Conservation (phyloP, 2,329 filamentous ascomycete species). For the Claviceps maximensis region DNA sequence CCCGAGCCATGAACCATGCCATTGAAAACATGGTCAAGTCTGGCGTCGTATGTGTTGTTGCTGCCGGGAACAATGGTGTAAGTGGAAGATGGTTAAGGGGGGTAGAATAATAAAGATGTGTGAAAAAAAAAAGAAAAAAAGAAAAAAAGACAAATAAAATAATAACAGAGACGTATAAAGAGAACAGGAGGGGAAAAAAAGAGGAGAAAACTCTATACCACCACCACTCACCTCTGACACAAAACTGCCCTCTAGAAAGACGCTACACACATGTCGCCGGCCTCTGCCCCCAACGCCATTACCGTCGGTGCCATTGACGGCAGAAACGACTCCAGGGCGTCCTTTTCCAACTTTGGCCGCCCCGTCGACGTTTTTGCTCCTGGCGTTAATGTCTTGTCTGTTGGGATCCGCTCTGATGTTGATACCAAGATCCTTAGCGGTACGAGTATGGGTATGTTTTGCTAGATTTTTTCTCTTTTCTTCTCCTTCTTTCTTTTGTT, state of each 20-base stretch:
- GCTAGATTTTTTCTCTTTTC: neutral
- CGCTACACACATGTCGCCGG: conserved; percentile 37
- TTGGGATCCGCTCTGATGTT: conserved; percentile 35
- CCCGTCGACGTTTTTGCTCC: conserved; percentile 42
- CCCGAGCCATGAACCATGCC: conserved; percentile 40
- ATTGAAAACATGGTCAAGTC: conserved; percentile 34
- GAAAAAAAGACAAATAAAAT: neutral
- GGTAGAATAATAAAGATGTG: neutral
- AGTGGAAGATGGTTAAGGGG: conserved; percentile 7
- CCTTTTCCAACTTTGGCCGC: conserved; percentile 46
- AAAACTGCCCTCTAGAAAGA: conserved; percentile 22
- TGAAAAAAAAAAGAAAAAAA: neutral
- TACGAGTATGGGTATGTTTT: conserved; percentile 39
- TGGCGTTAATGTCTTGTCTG: conserved; percentile 39
- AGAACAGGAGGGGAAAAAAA: conserved; percentile 3
- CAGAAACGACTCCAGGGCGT: conserved; percentile 31
- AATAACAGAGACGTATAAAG: neutral
- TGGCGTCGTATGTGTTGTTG: conserved; percentile 44
- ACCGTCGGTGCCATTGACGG: conserved; percentile 47
- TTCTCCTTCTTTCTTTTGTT: neutral
- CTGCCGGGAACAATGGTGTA: conserved; percentile 44
- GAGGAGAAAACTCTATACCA: too few relatives aligned
- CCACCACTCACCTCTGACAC: neutral
- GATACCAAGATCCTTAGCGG: conserved; percentile 34
- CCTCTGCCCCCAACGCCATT: conserved; percentile 41